A percentile compares a stretch with the other conserved stretches of the same genome.
Evolutionary conservation across 129 eudicot species (phyloP).

Genomic region (Silybum marianum): DNA sequence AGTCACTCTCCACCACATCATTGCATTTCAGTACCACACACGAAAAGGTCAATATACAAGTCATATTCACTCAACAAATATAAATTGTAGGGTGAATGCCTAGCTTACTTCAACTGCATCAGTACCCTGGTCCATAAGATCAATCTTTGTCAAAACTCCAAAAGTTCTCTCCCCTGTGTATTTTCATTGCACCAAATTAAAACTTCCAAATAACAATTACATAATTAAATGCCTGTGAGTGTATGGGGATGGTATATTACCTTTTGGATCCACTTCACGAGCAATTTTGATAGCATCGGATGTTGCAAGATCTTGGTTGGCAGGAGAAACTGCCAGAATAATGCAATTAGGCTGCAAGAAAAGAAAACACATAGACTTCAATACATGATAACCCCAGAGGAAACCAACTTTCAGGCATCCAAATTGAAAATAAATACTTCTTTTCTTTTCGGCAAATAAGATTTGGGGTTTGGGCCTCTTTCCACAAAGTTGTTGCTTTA

Average conservation of each 20-base stretch:
- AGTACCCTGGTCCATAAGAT: constrained; percentile 98
- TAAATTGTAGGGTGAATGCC: constrained; percentile 4
- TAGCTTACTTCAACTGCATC: constrained; percentile 94
- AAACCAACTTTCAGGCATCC: background rate
- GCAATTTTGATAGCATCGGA: constrained; percentile 95
- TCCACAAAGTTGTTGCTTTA: background rate
- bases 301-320: constrained; percentile 98
- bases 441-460: background rate
- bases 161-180: constrained; percentile 94
- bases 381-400: constrained; percentile 6
- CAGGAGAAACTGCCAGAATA: constrained; percentile 96
- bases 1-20: background rate
- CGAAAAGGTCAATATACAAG: constrained; percentile 12
- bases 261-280: constrained; percentile 98
- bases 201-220: background rate
- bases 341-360: constrained; percentile 96
- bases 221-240: background rate
- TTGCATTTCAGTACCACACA: background rate
- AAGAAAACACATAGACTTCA: constrained; percentile 16
- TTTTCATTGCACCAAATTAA: constrained; percentile 5
- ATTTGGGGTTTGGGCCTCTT: no score
- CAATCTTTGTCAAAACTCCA: constrained; percentile 96
- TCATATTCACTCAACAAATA: background rate
- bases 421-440: background rate
- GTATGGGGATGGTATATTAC: constrained; percentile 36